Evolutionary conservation across 2,329 filamentous ascomycete genomes (phyloP).

Genomic region (Calonectria hawksworthii): DNA sequence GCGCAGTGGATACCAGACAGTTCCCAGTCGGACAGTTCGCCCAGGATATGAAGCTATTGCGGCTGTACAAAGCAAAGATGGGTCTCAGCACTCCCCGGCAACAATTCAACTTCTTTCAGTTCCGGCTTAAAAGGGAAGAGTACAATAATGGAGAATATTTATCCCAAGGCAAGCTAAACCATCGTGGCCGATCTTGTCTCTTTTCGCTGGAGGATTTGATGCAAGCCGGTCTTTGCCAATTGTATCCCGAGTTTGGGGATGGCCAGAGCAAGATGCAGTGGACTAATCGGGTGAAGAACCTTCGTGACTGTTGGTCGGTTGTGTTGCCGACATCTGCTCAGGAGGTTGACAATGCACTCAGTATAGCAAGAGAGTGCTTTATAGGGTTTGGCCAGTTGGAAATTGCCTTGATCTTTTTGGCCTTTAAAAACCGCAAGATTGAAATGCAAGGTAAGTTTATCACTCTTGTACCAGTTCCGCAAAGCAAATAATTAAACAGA

Average conservation of each 20-base stretch:
- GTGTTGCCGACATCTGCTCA: background rate
- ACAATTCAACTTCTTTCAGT: background rate
- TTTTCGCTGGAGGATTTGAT: background rate
- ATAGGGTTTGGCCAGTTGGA: background rate
- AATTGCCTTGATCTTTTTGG: background rate
- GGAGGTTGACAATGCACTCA: background rate
- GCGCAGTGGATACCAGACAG: background rate
- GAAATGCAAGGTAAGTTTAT: conserved; percentile 46
- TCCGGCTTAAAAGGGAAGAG: background rate
- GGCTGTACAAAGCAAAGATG: background rate
- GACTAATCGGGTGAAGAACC: conserved; percentile 1
- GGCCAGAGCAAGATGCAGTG: background rate
- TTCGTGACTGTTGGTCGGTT: background rate
- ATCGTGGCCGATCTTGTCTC: background rate
- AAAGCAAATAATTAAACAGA: background rate
- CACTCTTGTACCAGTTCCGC: background rate
- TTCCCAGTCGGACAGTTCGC: conserved; percentile 12
- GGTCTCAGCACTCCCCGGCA: background rate
- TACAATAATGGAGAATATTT: conserved; percentile 16
- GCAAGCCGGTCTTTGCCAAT: background rate
- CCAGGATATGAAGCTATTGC: background rate
- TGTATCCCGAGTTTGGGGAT: conserved; percentile 10
- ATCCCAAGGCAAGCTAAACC: conserved; percentile 2
- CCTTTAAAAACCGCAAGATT: background rate
- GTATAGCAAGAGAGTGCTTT: conserved; percentile 4